Conservation (phyloP, 176 grass and related monocot species). For the Cymbopogon citratus region DNA sequence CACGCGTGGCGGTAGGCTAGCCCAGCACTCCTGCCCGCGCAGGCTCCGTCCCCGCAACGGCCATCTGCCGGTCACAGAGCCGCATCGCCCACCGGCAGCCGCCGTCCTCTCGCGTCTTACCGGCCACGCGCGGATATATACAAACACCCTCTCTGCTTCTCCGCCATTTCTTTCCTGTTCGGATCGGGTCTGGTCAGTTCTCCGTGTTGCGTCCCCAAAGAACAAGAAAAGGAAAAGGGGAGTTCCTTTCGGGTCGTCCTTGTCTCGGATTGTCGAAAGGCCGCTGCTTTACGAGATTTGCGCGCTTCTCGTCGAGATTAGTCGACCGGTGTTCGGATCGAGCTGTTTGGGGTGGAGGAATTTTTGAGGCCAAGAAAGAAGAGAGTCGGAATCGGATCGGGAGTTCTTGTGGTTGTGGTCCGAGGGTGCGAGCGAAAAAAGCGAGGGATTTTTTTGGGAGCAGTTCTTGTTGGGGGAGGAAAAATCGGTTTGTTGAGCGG, state of each 20-base stretch:
- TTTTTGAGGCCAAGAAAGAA: background rate
- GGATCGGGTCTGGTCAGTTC: constrained; percentile 16
- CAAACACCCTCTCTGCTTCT: background rate
- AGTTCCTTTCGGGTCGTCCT: background rate
- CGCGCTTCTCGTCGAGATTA: background rate
- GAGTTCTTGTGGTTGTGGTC: constrained; percentile 9
- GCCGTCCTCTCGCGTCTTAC: background rate
- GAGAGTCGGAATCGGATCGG: constrained; percentile 28
- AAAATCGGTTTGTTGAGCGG: background rate
- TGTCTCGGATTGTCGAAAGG: constrained; percentile 27
- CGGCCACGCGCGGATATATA: constrained; percentile 26
- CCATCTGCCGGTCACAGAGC: constrained; percentile 14
- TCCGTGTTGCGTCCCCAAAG: constrained; percentile 3
- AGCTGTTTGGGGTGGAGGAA: background rate
- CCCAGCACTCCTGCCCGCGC: background rate
- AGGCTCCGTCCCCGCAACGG: background rate
- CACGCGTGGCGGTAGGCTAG: constrained; percentile 21
- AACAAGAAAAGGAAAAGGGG: background rate
- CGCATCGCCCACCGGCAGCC: background rate
- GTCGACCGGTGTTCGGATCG: background rate
- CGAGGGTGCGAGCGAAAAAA: background rate
- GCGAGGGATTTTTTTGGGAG: constrained; percentile 25
- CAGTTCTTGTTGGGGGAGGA: background rate
- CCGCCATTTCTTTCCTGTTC: constrained; percentile 16
- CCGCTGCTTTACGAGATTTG: background rate